phyloP scores from a whole-genome alignment of 1,284 basidiomycete species.

The Schizophyllum commune region DNA sequence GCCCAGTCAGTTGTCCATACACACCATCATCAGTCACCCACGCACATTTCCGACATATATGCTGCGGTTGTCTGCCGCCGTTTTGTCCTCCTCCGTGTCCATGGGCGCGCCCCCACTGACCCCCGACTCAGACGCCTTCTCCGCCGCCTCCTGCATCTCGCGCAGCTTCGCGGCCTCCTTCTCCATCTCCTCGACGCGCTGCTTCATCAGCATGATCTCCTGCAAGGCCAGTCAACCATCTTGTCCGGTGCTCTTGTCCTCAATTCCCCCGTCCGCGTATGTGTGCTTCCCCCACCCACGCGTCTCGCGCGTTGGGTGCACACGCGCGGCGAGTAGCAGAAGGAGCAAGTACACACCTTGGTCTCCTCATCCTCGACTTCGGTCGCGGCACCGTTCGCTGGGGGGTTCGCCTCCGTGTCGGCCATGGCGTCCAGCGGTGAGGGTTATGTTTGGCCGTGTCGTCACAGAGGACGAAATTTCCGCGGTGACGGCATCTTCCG shows the following conservation, averaged over 20 bases:
- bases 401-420: slow-evolving; percentile 24
- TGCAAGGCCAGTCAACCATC: slow-evolving; percentile 22
- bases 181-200: slow-evolving; percentile 90
- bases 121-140: slow-evolving; percentile 42
- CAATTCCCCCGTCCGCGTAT: too few relatives aligned
- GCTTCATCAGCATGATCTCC: slow-evolving; percentile 88
- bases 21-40: slow-evolving; percentile 15
- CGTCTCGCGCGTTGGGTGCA: not conserved
- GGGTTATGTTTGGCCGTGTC: not conserved
- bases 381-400: slow-evolving; percentile 27
- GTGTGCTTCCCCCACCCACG: too few relatives aligned
- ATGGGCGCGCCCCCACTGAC: slow-evolving; percentile 40
- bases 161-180: slow-evolving; percentile 82
- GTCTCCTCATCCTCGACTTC: slow-evolving; percentile 56
- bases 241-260: too few relatives aligned
- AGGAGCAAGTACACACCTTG: slow-evolving; percentile 29
- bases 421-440: slow-evolving; percentile 21
- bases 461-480: not conserved
- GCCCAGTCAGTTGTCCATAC: slow-evolving; percentile 3
- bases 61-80: slow-evolving; percentile 80
- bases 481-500: not conserved
- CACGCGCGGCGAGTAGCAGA: not conserved
- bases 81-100: slow-evolving; percentile 73
- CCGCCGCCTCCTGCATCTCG: slow-evolving; percentile 86
- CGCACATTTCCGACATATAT: slow-evolving; percentile 96